Evolutionary conservation across 2,329 filamentous ascomycete genomes (phyloP), one percentile per base, ranked within the genome.

Genomic region (Alternaria solani): DNA sequence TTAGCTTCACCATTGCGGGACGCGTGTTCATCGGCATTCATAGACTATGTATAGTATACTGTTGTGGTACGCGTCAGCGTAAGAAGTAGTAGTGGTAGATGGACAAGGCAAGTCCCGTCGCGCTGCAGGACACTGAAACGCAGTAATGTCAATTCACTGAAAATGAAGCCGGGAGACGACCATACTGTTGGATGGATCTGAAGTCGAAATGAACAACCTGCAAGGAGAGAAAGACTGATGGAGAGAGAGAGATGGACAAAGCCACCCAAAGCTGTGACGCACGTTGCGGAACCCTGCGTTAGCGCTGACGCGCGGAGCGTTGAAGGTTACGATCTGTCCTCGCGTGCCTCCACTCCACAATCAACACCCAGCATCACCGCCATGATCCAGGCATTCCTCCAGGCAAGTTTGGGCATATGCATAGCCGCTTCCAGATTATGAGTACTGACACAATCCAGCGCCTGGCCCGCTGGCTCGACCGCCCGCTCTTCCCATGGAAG

Each of bases 401-500:
- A 77, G 72, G 74, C 72, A 64, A 36, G 51, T 25, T 34, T 39
- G 26, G n/a, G 34, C 36, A 9, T 12, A 16, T 20, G 34, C 36
- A 9, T 12, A 16, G 6, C 3, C 36, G 11, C 20, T n/a, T 5
- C 23, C 54, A 49, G 4, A 38, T 41, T 20, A n/a, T 25, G 5
- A 5, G 25, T 54, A 55, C 64, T 74, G 55, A 76, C 55, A 48
- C 3, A 20, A 8, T 16, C 25, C 44, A 88, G 84, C 83, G 87
- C 83, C 89, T 98, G 70, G 92, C 93, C 76, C 88, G 88, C 79
- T 89, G 91, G 80, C 90, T 98, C 73, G 95, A 99, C 84, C 89
- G 92, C 75, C 94, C 94, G 59, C 85, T 92, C 75, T 97, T 98
- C 83, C 94, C 95, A 56, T 99, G 95, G 95, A 99, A 97, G 88